These are phyloP conservation scores for Ceratorhiza oryzae-sativae DNA, from an alignment of 1,284 basidiomycete genomes.

Conservation along the genomic window DNA sequence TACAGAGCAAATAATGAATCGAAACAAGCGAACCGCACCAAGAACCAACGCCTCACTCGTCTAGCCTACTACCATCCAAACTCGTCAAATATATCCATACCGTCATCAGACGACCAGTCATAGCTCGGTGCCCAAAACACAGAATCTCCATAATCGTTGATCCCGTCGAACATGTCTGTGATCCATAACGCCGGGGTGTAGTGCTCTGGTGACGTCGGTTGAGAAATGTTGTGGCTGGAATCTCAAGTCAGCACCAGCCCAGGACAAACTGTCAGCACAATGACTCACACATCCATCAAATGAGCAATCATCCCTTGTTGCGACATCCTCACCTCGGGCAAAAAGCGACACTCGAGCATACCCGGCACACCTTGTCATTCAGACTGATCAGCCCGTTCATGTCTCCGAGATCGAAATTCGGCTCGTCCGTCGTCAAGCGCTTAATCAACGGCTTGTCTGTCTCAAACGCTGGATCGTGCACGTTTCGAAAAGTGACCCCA, in stretches of 20 bases:
- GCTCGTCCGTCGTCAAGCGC: neutral
- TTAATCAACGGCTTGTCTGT: constrained; percentile 12
- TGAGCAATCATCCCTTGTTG: constrained; percentile 1
- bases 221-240: neutral
- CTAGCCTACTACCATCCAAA: too few species aligned
- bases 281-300: constrained; percentile 15
- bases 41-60: too few species aligned
- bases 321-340: neutral
- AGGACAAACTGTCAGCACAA: neutral
- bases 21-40: too few species aligned
- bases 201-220: constrained; percentile 11
- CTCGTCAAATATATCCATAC: too few species aligned
- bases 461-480: constrained; percentile 6
- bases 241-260: neutral
- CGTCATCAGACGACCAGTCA: neutral
- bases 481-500: neutral
- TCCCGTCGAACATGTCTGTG: neutral
- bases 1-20: too few species aligned
- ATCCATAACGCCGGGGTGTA: neutral
- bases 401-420: neutral
- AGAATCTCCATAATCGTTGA: neutral
- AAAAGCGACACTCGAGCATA: neutral
- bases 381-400: too few species aligned
- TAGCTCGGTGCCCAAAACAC: neutral
- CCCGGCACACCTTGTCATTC: constrained; percentile 9